Conservation (phyloP, 495 filamentous ascomycete genomes). For the Opeltia flavorubescens region DNA sequence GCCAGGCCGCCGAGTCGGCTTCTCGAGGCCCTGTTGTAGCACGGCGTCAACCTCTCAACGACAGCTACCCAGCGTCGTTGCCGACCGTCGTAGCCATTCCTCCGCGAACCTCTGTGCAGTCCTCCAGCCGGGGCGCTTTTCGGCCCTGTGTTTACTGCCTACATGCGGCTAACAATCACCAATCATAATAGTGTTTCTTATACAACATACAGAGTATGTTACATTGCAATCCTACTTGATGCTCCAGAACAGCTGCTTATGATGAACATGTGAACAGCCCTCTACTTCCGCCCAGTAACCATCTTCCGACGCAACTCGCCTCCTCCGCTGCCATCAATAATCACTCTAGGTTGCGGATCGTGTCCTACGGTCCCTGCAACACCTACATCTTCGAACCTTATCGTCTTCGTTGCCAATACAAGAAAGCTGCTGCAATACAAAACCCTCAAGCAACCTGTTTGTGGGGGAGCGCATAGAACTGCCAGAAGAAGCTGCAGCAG, state of each 20-base stretch:
- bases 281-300: too few relatives aligned
- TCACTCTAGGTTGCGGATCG: too few relatives aligned
- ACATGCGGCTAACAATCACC: too few relatives aligned
- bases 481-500: neutral
- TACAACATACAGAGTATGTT: neutral
- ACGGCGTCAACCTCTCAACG: slow-evolving; percentile 13
- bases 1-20: slow-evolving; percentile 12
- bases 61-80: slow-evolving; percentile 12
- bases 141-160: too few relatives aligned
- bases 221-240: neutral
- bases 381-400: too few relatives aligned
- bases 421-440: neutral
- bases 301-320: too few relatives aligned
- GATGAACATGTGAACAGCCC: neutral
- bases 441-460: neutral
- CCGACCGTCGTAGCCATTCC: slow-evolving; percentile 5
- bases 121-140: neutral
- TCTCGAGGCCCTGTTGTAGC: slow-evolving; percentile 10
- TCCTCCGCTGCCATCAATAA: too few relatives aligned
- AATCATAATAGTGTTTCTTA: neutral
- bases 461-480: neutral
- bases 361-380: too few relatives aligned
- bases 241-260: neutral
- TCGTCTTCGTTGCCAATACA: neutral
- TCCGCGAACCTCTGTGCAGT: neutral